These are phyloP conservation scores for Bjerkandera adusta DNA, from an alignment of 1,284 basidiomycete species.

Conservation along the genomic window DNA sequence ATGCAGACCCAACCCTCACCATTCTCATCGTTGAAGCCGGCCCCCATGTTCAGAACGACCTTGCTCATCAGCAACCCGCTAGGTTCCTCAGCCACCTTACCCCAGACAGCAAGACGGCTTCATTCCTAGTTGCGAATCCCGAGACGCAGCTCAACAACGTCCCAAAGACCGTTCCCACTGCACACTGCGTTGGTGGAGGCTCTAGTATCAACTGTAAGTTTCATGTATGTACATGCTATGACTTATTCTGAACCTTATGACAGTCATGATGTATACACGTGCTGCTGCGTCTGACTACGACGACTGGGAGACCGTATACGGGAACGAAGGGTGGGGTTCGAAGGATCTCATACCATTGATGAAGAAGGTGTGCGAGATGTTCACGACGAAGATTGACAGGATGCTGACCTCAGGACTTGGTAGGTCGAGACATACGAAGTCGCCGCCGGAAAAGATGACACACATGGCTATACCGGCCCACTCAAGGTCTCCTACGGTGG, in stretches of 20 bases:
- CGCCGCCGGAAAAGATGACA: constrained; percentile 25
- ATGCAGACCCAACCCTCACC: constrained; percentile 40
- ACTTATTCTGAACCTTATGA: neutral
- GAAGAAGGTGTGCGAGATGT: constrained; percentile 39
- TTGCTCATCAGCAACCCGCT: constrained; percentile 48
- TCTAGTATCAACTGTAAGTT: constrained; percentile 55
- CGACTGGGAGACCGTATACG: constrained; percentile 46
- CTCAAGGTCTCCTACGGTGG: constrained; percentile 46
- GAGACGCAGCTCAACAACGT: constrained; percentile 45
- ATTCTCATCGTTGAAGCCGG: constrained; percentile 48
- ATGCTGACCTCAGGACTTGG: neutral
- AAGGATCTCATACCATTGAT: constrained; percentile 48
- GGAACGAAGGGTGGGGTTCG: constrained; percentile 55
- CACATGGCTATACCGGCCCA: constrained; percentile 53
- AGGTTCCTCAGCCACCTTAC: constrained; percentile 40
- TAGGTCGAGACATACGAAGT: constrained; percentile 52
- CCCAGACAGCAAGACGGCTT: constrained; percentile 38
- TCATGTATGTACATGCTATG: neutral
- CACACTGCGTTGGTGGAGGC: constrained; percentile 55
- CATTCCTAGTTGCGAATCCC: constrained; percentile 39
- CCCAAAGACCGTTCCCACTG: constrained; percentile 37
- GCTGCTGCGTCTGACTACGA: constrained; percentile 56
- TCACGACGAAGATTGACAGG: neutral
- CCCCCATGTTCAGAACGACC: constrained; percentile 39
- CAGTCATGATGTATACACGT: constrained; percentile 54